Evolutionary conservation across 352 stramenopile species (phyloP).

Genomic region (Phytophthora europaea): DNA sequence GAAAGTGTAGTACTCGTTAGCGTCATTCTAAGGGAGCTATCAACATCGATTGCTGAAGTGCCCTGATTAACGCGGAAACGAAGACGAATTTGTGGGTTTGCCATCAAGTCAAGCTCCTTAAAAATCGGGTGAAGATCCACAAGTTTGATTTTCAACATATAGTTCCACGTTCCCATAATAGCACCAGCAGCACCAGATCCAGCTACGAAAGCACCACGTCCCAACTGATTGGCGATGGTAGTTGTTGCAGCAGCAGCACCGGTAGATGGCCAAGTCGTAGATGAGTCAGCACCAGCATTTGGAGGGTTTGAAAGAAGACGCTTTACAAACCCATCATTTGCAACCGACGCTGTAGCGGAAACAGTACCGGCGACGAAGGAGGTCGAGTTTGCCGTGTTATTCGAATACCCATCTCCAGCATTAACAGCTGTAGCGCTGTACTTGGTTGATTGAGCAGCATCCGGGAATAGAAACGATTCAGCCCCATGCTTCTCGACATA

Average conservation of each 20-base stretch:
- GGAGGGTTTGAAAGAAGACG: not conserved
- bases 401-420: not conserved
- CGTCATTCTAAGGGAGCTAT: too few relatives aligned
- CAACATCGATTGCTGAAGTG: constrained; percentile 1
- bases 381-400: not conserved
- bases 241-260: not conserved
- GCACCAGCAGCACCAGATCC: not conserved
- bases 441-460: not conserved
- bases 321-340: not conserved
- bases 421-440: not conserved
- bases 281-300: not conserved
- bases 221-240: not conserved
- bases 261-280: not conserved
- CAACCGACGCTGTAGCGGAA: not conserved
- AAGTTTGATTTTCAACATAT: constrained; percentile 5
- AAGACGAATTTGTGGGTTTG: constrained; percentile 16
- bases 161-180: constrained; percentile 19
- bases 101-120: constrained; percentile 11
- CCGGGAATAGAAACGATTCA: not conserved
- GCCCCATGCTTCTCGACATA: not conserved
- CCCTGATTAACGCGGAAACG: constrained; percentile 17
- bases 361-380: not conserved
- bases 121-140: constrained; percentile 8
- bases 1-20: not conserved
- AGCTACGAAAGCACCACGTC: not conserved